Percentiles rank a stretch among this genome's conserved stretches.
These are phyloP conservation scores for Trichoderma asperellum DNA, from an alignment of 2,329 filamentous ascomycete genomes.

Conservation along the genomic window DNA sequence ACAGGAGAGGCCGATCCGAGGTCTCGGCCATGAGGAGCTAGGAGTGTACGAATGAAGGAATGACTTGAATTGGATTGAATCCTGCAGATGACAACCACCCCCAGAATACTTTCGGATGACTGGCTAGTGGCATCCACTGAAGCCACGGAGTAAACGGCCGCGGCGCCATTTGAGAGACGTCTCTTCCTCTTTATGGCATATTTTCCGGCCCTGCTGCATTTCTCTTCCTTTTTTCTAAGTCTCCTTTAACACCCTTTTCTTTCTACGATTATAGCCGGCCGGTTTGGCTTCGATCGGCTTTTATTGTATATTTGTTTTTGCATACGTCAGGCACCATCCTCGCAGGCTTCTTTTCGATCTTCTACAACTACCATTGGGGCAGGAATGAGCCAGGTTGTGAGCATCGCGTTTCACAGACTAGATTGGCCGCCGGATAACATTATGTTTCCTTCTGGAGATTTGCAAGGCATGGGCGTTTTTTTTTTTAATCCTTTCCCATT, in stretches of 20 bases:
- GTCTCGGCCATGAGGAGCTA: constrained; percentile 18
- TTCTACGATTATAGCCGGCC: constrained; percentile 10
- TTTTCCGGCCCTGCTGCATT: background rate
- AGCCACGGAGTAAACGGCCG: background rate
- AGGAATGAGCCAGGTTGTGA: constrained; percentile 13
- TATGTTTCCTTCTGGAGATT: constrained; percentile 3
- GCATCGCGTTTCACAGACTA: constrained; percentile 21
- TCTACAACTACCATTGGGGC: constrained; percentile 2
- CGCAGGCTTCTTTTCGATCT: constrained; percentile 1
- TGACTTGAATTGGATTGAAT: constrained; percentile 15
- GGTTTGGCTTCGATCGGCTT: constrained; percentile 11
- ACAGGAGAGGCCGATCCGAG: constrained; percentile 23
- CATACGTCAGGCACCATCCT: constrained; percentile 14
- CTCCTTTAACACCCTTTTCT: background rate
- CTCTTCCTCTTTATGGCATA: background rate
- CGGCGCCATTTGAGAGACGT: background rate
- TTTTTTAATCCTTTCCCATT: too few species aligned
- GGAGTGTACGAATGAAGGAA: constrained; percentile 10
- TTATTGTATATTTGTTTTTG: constrained; percentile 14
- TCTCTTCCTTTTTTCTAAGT: background rate
- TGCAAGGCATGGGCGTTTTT: constrained; percentile 14
- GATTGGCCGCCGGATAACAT: constrained; percentile 13
- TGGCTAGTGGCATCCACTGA: constrained; percentile 14
- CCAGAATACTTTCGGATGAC: constrained; percentile 16
- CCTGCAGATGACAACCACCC: background rate